Evolutionary conservation across 2,329 filamentous ascomycete genomes (phyloP).

Genomic region (Apiospora saccharicola): DNA sequence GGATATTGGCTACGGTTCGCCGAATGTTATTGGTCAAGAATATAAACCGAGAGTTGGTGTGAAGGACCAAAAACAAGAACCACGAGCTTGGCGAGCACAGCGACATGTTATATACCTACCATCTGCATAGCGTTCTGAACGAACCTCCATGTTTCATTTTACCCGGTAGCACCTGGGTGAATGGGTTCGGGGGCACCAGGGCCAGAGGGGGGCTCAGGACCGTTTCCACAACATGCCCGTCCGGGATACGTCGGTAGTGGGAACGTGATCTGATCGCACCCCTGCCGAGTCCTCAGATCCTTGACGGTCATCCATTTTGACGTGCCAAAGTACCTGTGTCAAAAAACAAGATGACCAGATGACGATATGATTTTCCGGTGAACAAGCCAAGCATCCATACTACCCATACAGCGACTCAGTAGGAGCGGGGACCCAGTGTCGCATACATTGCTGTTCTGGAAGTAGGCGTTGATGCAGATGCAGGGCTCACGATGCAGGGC

Average conservation of each 20-base stretch:
- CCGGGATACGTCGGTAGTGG: background rate
- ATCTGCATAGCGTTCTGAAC: background rate
- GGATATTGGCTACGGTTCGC: conserved; percentile 6
- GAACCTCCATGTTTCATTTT: background rate
- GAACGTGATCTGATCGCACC: background rate
- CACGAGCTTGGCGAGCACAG: background rate
- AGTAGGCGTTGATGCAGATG: background rate
- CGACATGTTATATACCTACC: background rate
- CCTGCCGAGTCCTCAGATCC: background rate
- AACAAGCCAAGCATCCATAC: background rate
- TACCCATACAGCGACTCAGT: background rate
- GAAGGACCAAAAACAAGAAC: background rate
- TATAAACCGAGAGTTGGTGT: conserved; percentile 7
- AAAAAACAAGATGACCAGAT: background rate
- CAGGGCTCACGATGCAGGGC: background rate
- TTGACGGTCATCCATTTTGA: conserved; percentile 8
- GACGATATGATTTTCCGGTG: background rate
- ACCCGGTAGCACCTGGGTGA: background rate
- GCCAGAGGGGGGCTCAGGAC: background rate
- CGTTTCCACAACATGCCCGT: background rate
- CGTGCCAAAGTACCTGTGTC: background rate
- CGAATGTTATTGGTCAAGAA: conserved; percentile 3
- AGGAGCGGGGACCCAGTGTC: background rate
- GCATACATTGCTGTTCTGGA: background rate
- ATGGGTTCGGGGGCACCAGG: background rate